Evolutionary conservation across 2,329 filamentous ascomycete genomes (phyloP).

Genomic region (Apiospora hydei): DNA sequence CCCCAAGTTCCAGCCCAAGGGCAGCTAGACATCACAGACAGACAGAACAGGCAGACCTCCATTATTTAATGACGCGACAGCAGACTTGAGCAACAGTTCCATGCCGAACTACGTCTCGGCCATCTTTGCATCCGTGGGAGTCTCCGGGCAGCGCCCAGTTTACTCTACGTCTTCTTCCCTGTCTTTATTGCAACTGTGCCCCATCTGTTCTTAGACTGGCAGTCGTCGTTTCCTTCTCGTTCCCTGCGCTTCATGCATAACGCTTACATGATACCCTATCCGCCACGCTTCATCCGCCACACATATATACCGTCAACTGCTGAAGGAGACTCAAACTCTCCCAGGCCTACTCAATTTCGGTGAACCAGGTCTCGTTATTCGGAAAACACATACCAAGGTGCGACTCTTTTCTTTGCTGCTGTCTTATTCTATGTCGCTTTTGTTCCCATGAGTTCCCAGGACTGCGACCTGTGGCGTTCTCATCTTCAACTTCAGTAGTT

Average conservation of each 20-base stretch:
- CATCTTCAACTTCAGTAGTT: neutral
- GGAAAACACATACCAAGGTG: neutral
- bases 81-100: neutral
- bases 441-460: neutral
- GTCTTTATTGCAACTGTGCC: neutral
- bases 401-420: neutral
- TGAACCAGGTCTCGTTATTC: neutral
- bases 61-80: neutral
- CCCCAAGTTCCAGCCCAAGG: neutral
- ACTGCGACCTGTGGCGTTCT: neutral
- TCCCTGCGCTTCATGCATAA: slow-evolving; percentile 5
- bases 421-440: neutral
- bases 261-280: slow-evolving; percentile 25
- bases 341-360: neutral
- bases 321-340: neutral
- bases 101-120: neutral
- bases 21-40: neutral
- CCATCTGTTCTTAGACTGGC: neutral
- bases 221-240: neutral
- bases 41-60: neutral
- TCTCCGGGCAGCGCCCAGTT: slow-evolving; percentile 4
- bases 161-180: neutral
- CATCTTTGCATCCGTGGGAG: slow-evolving; percentile 4
- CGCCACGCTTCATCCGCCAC: neutral
- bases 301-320: neutral